Evolutionary conservation across 192 early-diverging fungal genomes (phyloP), one percentile per base, ranked within the genome.

Genomic region (Martensiomyces pterosporus): DNA sequence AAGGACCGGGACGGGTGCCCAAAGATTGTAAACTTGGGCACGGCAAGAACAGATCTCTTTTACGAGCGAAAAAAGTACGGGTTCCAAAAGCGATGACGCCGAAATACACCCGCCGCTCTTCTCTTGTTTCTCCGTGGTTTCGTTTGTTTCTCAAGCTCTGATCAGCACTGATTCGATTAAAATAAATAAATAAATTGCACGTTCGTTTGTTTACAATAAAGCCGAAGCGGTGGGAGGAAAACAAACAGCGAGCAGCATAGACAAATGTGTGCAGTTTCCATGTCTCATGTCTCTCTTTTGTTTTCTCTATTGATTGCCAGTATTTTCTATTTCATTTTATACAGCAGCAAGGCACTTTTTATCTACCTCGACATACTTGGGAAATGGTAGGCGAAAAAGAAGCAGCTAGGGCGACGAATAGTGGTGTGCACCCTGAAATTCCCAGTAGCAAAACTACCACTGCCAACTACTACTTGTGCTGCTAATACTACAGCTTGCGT

Each of bases 1-100:
- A 95, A 95, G 63, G 93, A 97, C 63, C 79, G 94, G 27, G 94
- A 97, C 57, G 94, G 94, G 9, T 97, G 94, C 57, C 94, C 94
- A 43, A 95, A 95, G 69, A 94, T 97, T 75, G 82, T 97, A n/a
- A 97, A 97, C 65, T 57, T 97, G 18, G 94, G 94, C 34, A 85
- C 83, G 24, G 85, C 87, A 24, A 93, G 93, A 57, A 89, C 90
- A 33, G 91, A 93, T 76, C 62, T 87, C 36, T 92, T 93, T 39
- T 95, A 94, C 47, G 91, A 94, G 58, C 67, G 86, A 60, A 97
- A 97, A 75, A 95, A 95, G 65, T 90, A 85, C 67, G 88, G 87
- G 8, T 19, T 39, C 29, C 29, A 32, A 32, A 32, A 32, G 12
- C 29, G 29, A 5, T 32, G n/a, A n/a, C n/a, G n/a, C n/a, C n/a